Evolutionary conservation across 257 asterid species (phyloP).

Genomic region (Lavandula angustifolia): DNA sequence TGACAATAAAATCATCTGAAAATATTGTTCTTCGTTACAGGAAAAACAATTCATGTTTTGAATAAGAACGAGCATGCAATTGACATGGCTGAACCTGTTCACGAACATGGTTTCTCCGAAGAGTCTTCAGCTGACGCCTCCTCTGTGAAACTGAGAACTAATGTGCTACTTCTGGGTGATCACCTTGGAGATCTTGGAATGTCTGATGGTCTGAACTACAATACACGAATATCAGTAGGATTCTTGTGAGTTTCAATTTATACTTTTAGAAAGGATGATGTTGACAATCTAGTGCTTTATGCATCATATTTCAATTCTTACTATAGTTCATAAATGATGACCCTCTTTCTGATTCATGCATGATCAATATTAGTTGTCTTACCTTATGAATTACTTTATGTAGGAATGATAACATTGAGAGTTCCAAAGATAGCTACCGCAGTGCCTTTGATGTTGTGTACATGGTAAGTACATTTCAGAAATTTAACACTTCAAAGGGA

Average conservation of each 20-base stretch:
- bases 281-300: no score
- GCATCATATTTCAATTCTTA: no score
- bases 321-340: not conserved
- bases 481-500: not conserved
- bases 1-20: conserved; percentile 13
- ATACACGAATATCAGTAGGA: conserved; percentile 81
- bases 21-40: conserved; percentile 45
- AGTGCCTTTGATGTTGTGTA: conserved; percentile 79
- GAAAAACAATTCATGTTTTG: conserved; percentile 84
- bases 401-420: conserved; percentile 80
- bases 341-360: not conserved
- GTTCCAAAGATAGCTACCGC: conserved; percentile 66
- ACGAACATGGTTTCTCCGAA: conserved; percentile 51
- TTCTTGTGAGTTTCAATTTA: conserved; percentile 65
- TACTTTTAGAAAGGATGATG: not conserved
- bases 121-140: conserved; percentile 52
- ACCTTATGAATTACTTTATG: conserved; percentile 30
- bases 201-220: conserved; percentile 86
- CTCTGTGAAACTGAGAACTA: conserved; percentile 66
- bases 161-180: conserved; percentile 91
- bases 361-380: no score
- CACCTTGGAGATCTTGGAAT: conserved; percentile 94
- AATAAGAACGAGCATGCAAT: conserved; percentile 98
- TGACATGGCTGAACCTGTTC: conserved; percentile 86
- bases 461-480: conserved; percentile 49